Evolutionary conservation across 2,329 filamentous ascomycete genomes (phyloP).

Genomic region (Stachybotrys elegans): DNA sequence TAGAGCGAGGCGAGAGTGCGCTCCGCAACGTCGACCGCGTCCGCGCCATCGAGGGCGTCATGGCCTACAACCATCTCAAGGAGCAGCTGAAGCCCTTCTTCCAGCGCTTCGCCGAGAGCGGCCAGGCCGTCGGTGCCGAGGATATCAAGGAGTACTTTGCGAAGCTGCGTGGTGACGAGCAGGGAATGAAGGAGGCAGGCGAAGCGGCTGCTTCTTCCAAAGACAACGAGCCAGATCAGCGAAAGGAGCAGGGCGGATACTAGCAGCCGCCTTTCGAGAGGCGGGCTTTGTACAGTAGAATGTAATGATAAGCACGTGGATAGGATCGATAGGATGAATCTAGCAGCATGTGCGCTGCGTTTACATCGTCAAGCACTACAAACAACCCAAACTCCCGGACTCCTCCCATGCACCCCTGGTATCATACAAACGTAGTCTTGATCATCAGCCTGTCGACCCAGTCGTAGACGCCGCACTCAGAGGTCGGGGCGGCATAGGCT

Average conservation of each 20-base stretch:
- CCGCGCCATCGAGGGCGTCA: conserved; percentile 88
- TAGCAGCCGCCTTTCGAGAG: no score
- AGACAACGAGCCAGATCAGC: conserved; percentile 26
- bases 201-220: conserved; percentile 41
- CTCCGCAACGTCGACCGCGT: conserved; percentile 90
- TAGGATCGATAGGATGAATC: background rate
- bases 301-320: no score
- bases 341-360: no score
- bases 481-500: conserved; percentile 28
- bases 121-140: conserved; percentile 81
- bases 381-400: background rate
- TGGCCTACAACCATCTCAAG: conserved; percentile 96
- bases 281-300: no score
- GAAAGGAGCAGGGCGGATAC: conserved; percentile 51
- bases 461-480: conserved; percentile 37
- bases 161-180: conserved; percentile 81
- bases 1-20: conserved; percentile 88
- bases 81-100: conserved; percentile 95
- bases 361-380: no score
- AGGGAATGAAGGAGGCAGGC: conserved; percentile 61
- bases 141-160: conserved; percentile 97
- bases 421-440: background rate
- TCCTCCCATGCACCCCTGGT: background rate
- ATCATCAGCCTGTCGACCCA: conserved; percentile 35
- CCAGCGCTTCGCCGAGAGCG: conserved; percentile 88